Conservation (phyloP, 2,329 filamentous ascomycete genomes). For the Fusarium lateritium region DNA sequence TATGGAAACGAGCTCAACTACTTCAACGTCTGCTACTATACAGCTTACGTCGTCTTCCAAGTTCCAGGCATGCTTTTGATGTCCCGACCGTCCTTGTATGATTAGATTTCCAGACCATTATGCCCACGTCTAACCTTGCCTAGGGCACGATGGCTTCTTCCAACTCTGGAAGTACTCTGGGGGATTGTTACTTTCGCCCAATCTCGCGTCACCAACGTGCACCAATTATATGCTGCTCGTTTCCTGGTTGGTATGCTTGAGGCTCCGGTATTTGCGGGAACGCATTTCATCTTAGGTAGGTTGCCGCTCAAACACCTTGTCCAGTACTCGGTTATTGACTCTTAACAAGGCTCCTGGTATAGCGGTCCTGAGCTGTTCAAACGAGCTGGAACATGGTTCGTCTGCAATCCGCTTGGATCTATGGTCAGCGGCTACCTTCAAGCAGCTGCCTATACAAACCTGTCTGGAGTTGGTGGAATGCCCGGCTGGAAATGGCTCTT, state of each 20-base stretch:
- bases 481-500: slow-evolving; percentile 60
- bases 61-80: slow-evolving; percentile 38
- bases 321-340: neutral
- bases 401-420: slow-evolving; percentile 37
- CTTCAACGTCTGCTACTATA: slow-evolving; percentile 42
- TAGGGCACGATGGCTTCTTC: neutral
- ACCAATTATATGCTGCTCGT: neutral
- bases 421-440: slow-evolving; percentile 49
- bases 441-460: slow-evolving; percentile 56
- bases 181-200: neutral
- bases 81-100: slow-evolving; percentile 39
- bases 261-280: neutral
- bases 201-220: neutral
- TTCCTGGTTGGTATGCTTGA: neutral
- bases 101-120: neutral
- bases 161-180: neutral
- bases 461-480: slow-evolving; percentile 59
- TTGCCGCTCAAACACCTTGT: neutral
- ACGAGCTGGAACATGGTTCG: slow-evolving; percentile 22
- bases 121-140: neutral
- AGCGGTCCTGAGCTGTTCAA: slow-evolving; percentile 21
- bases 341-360: neutral
- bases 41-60: slow-evolving; percentile 32
- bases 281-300: neutral
- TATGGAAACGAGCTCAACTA: slow-evolving; percentile 53